Base-by-base conservation (phyloP, 164 flowering plant genomes). In the Taxillus chinensis region DNA sequence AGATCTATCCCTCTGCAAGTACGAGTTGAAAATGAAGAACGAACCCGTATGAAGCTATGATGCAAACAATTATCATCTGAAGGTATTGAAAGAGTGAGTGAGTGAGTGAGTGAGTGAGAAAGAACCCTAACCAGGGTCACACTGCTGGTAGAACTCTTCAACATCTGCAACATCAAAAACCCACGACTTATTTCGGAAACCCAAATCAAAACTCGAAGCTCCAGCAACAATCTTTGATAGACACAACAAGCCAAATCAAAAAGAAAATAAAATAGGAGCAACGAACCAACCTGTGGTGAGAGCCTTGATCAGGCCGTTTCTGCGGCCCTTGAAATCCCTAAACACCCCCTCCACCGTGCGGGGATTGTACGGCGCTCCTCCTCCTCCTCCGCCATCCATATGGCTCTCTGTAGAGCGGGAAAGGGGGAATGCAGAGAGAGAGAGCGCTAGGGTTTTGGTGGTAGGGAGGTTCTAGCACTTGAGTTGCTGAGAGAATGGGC, bases 61-160 rank as follows among this genome's bases (percentile, higher is more conserved):
- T 27, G 27, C 27, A 27, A 27, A 27, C 27, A 27, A 27, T 27
- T 27, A 27, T 27, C 27, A 27, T 27, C 27, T 27, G 27, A 27
- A 27, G 2, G 27, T 27, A 27, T 27, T 27, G 27, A 27, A 27
- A 27, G 27, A 27, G 27, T 27, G 27, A 27, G 2, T 27, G 27
- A 27, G 27, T 27, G 27, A 27, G 27, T 27, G 27, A 27, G 27
- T 27, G 57, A 39, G 16, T 55, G 42, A 0, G 53, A 53, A 55
- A n/a, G 51, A 50, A 51, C 70, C 58, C 76, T 71, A 61, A 85
- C 90, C 86, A 54, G 91, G 91, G 70, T 83, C 85, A 65, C 91
- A 86, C 72, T 80, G 82, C 63, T 73, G 75, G 64, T 72, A 86
- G 50, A 86, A 83, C 5, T 78, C 77, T 37, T 79, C 79, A 51